These are phyloP conservation scores for Botrytis tulipae DNA, from an alignment of 2,329 filamentous ascomycete genomes.

Conservation along the genomic window DNA sequence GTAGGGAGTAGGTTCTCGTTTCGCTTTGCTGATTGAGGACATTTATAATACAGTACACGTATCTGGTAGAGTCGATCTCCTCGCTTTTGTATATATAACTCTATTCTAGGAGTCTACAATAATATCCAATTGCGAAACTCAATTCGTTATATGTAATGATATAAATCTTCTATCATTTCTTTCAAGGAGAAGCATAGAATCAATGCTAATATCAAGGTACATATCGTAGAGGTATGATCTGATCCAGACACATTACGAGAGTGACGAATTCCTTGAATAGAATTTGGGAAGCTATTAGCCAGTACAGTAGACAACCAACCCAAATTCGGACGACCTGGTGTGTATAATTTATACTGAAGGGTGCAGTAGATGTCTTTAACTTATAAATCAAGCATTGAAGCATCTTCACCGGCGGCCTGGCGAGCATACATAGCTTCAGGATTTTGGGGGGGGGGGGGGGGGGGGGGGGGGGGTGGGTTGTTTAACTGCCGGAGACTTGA, in stretches of 20 bases:
- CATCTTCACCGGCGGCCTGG: background rate
- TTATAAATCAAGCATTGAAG: background rate
- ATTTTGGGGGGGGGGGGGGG: accelerated
- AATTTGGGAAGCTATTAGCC: too few species aligned
- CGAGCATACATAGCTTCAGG: background rate
- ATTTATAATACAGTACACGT: background rate
- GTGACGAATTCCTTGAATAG: background rate
- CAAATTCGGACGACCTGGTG: background rate
- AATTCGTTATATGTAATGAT: background rate
- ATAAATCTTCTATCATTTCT: background rate
- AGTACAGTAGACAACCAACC: background rate
- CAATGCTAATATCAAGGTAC: background rate
- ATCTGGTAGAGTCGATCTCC: background rate
- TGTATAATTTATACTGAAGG: background rate
- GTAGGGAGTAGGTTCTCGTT: background rate
- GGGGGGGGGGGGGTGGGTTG: too few species aligned
- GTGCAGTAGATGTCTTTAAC: background rate
- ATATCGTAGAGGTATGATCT: background rate
- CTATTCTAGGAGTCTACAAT: too few species aligned
- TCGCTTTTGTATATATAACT: background rate
- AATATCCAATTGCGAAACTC: background rate
- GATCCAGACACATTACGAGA: background rate
- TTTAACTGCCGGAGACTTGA: background rate
- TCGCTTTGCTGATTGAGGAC: background rate
- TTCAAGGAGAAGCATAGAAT: background rate